Percentiles rank a stretch among this genome's conserved stretches.
phyloP scores from a whole-genome alignment of 208 protist genomes.

The Blechomonas ayalai region DNA sequence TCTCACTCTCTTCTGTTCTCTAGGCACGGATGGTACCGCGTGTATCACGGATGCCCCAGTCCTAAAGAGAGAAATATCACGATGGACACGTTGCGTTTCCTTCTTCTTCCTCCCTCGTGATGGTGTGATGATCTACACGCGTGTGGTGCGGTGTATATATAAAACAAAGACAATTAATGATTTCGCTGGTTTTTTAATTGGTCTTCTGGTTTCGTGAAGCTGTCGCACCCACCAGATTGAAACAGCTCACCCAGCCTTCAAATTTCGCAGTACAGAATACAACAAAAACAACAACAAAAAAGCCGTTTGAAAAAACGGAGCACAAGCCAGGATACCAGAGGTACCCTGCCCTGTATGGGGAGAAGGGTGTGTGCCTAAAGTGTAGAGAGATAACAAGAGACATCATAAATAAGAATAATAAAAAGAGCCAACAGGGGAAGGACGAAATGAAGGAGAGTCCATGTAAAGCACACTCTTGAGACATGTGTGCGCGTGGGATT shows the following conservation, averaged over 20 bases:
- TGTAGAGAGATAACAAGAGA: conserved; percentile 5
- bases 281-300: conserved; percentile 9
- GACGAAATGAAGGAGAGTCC: neutral
- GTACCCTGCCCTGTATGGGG: neutral
- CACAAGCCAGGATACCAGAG: neutral
- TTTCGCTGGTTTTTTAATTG: too few species aligned
- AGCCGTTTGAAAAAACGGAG: conserved; percentile 1
- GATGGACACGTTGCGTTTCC: conserved; percentile 1
- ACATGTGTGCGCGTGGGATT: neutral
- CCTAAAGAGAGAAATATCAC: too few species aligned
- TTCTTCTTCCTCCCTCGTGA: neutral
- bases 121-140: neutral
- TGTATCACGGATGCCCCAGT: too few species aligned
- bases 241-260: too few species aligned
- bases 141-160: conserved; percentile 1
- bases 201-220: too few species aligned
- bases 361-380: conserved; percentile 4
- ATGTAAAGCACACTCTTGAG: conserved; percentile 1
- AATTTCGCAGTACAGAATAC: conserved; percentile 2
- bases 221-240: too few species aligned
- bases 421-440: conserved; percentile 1
- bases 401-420: conserved; percentile 7
- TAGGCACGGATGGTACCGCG: too few species aligned
- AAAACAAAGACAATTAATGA: too few species aligned
- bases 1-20: too few species aligned